Base-by-base conservation (phyloP, 768 basidiomycete species). In the Xerocomellus amylosporus region DNA sequence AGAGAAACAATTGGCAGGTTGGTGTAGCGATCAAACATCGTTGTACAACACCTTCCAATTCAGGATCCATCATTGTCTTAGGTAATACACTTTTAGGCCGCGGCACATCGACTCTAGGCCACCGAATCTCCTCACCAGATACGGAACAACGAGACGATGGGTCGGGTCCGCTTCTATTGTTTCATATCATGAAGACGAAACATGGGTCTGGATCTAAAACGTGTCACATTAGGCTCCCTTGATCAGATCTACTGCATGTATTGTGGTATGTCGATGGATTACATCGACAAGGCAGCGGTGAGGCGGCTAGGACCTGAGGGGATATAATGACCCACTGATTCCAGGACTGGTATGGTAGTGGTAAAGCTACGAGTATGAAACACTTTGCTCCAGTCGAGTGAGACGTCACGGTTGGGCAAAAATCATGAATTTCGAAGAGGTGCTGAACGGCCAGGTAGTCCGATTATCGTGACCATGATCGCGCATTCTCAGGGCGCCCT, bases 41-140 rank as follows among this genome's bases (percentile, higher is more conserved):
- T 20, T 12, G 26, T 37, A 71, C 59, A 64, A 69, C 47, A 44
- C 59, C 46, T 64, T 60, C 68, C 52, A 24, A 45, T 33, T 64
- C 54, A 2, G 64, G 66, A 44, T 4, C 0, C 33, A 30, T 39
- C 49, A 46, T 51, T 61, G 41, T 55, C 19, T 48, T 44, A 22
- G 5, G 33, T 24, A 46, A 34, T 8, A 10, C 39, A 24, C 3
- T 8, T 19, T 39, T 28, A 8, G 28, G 28, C 30, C 30, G 30
- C 30, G 30, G 30, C 30, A 9, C n/a, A 10, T 6, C 44, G 1
- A 15, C 19, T 19, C 2, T 0, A 10, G n/a, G 10, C 19, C 44
- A 14, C 31, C 14, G 22, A 43, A 48, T 43, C 22, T 55, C 52
- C 19, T 30, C 10, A 1, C 20, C 15, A 38, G n/a, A 30, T 4